A percentile compares a stretch with the other conserved stretches of the same genome.
Evolutionary conservation across 495 filamentous ascomycete species (phyloP).

Genomic region (Tuber melanosporum): DNA sequence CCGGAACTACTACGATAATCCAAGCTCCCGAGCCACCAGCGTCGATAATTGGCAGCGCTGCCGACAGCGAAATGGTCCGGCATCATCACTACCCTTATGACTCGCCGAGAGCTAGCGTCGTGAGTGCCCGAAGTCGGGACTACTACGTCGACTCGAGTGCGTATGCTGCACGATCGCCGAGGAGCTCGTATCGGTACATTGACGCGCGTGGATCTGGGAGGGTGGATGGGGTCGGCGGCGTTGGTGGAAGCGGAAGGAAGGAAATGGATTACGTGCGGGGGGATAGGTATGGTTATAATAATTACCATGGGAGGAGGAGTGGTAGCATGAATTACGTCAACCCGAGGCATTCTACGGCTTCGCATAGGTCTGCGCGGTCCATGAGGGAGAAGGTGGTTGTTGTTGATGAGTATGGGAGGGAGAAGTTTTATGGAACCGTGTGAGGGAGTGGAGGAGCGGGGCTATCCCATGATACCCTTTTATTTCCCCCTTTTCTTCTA

Average conservation of each 20-base stretch:
- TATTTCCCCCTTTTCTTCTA: slow-evolving; percentile 2
- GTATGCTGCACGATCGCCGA: slow-evolving; percentile 26
- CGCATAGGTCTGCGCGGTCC: slow-evolving; percentile 42
- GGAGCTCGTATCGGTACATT: slow-evolving; percentile 27
- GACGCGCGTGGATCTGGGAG: slow-evolving; percentile 29
- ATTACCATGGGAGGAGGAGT: slow-evolving; percentile 34
- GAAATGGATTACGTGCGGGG: slow-evolving; percentile 20
- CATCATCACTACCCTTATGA: background rate
- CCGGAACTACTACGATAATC: slow-evolving; percentile 24
- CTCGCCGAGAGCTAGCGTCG: slow-evolving; percentile 31
- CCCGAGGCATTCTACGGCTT: slow-evolving; percentile 43
- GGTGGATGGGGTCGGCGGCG: slow-evolving; percentile 24
- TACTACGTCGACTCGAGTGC: slow-evolving; percentile 37
- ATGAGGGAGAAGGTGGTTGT: slow-evolving; percentile 38
- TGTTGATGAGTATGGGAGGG: slow-evolving; percentile 28
- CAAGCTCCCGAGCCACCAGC: slow-evolving; percentile 18
- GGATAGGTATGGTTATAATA: slow-evolving; percentile 39
- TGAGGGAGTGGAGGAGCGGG: background rate
- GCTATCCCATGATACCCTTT: background rate
- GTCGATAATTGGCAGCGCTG: background rate
- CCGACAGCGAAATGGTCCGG: background rate
- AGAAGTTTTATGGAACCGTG: slow-evolving; percentile 25
- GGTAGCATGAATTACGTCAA: slow-evolving; percentile 38
- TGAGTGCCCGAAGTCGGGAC: slow-evolving; percentile 32
- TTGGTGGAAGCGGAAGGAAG: slow-evolving; percentile 15